phyloP scores from a whole-genome alignment of 495 filamentous ascomycete species.

The Penicillium antarcticum region DNA sequence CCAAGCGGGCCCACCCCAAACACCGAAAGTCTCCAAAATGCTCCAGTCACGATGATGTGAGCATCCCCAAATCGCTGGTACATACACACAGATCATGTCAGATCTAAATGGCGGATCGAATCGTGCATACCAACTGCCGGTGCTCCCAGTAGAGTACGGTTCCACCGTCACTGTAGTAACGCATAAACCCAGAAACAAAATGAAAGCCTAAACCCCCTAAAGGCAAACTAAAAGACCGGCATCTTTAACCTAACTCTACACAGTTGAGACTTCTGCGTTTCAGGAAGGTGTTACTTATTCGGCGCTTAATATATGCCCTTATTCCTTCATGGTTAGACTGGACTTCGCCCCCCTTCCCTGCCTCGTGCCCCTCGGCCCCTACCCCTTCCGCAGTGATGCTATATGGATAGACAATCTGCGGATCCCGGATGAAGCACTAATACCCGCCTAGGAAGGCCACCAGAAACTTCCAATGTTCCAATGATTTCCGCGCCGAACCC shows the following conservation, averaged over 20 bases:
- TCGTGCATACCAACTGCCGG: too few species aligned
- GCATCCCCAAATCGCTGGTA: constrained; percentile 1
- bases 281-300: constrained; percentile 2
- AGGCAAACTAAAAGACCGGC: too few species aligned
- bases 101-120: constrained; percentile 1
- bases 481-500: too few species aligned
- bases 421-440: too few species aligned
- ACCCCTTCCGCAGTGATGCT: too few species aligned
- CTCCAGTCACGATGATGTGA: neutral
- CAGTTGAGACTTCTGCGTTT: neutral
- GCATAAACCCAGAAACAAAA: neutral
- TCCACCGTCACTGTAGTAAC: constrained; percentile 12
- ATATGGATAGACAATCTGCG: too few species aligned
- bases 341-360: too few species aligned
- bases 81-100: constrained; percentile 1
- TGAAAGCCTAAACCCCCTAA: too few species aligned
- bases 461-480: too few species aligned
- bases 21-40: neutral
- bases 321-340: too few species aligned
- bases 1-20: constrained; percentile 4
- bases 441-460: too few species aligned
- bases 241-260: neutral
- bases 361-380: too few species aligned
- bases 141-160: constrained; percentile 4
- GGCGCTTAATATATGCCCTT: neutral